phyloP scores from a whole-genome alignment of 345 rosid genomes.

The Arabidopsis thaliana region DNA sequence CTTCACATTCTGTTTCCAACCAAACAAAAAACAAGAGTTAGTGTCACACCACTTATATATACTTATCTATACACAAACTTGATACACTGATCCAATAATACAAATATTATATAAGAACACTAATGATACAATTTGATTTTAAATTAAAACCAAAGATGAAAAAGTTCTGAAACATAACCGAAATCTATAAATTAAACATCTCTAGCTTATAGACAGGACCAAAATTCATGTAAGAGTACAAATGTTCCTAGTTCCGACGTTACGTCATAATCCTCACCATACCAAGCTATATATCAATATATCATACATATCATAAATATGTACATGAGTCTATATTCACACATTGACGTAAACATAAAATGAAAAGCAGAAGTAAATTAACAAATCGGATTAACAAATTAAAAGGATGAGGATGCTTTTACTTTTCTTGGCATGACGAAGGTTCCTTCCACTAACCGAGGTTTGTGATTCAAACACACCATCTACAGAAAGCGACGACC shows the following conservation, averaged over 20 bases:
- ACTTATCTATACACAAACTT: neutral
- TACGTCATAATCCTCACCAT: neutral
- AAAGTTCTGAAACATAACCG: neutral
- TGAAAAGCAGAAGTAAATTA: neutral
- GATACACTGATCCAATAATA: neutral
- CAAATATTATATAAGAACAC: no score
- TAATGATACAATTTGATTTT: no score
- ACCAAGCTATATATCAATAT: neutral
- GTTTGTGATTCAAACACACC: conserved; percentile 50
- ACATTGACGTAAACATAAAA: neutral
- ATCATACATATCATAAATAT: neutral
- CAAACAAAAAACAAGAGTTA: neutral
- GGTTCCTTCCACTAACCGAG: conserved; percentile 55
- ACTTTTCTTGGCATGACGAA: conserved; percentile 77
- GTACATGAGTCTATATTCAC: conserved; percentile 3
- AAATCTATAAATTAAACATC: neutral
- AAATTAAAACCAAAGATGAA: no score
- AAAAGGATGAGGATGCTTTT: conserved; percentile 14
- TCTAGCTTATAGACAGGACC: neutral
- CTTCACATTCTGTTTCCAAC: conserved; percentile 57
- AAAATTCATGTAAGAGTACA: neutral
- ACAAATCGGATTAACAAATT: neutral
- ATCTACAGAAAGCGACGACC: conserved; percentile 45
- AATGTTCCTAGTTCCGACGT: neutral
- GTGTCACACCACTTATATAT: conserved; percentile 1